Evolutionary conservation across 1,284 basidiomycete species (phyloP), one percentile per base, ranked within the genome.

Genomic region (Cystobasidium sp.): DNA sequence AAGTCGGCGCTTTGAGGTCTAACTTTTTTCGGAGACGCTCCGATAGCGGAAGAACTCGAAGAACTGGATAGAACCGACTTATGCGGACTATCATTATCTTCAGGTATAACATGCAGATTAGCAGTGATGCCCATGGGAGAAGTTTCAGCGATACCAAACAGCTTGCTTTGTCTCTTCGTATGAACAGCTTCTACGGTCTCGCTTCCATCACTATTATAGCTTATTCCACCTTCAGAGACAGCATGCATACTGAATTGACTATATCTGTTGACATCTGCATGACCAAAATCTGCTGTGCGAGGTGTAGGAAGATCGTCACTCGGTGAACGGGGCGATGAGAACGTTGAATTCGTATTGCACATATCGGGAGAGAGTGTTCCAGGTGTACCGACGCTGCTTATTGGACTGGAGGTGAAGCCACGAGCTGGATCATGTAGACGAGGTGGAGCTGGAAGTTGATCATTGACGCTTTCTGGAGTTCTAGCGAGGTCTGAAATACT

Each of bases 281-380:
- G 37, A 7, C 8, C 41, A 47, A 71, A 71, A 20, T 71, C 69
- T 37, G 55, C 69, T n/a, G 69, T 71, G 44, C 61, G 63, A 3
- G 69, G 69, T n/a, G 69, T 71, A 16, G 69, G 69, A 9, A 71
- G 44, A 59, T 71, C 69, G 31, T 71, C 69, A 41, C 20, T 59
- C 7, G 59, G 69, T 16, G 59, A 71, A 12, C 58, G 44, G 4
- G 69, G 69, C 7, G 64, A 66, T 39, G 64, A 66, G n/a, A 66
- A 66, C 0, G 37, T 47, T 39, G 64, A 66, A 22, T 18, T 43
- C 8, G 64, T 52, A 53, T 47, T 47, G 24, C 64, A 47, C 20
- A 66, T 41, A 53, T 66, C 64, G 22, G 64, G 64, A 9, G 64
- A 66, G 8, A 66, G 10, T 14, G 64, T 66, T n/a, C 64, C 22